These are phyloP conservation scores for Pseudodiploospora longispora DNA, from an alignment of 2,329 filamentous ascomycete species.

Conservation along the genomic window DNA sequence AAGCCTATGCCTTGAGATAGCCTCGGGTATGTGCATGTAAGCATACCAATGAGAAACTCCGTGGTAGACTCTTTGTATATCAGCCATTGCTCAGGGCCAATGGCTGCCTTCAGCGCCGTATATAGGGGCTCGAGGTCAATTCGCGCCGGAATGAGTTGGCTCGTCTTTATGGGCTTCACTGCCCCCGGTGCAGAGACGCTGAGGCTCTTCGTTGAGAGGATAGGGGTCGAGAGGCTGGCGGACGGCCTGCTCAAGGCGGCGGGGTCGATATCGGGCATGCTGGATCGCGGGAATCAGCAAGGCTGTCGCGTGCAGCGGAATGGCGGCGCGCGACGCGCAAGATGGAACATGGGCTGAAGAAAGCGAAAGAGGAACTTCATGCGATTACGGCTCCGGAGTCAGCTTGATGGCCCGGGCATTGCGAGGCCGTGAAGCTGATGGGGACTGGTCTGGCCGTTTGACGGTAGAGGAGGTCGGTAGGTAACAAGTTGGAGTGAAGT, in stretches of 20 bases:
- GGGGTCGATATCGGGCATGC: constrained; percentile 64
- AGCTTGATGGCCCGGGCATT: constrained; percentile 38
- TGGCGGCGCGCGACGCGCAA: constrained; percentile 37
- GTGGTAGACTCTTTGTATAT: constrained; percentile 55
- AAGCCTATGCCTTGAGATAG: no score
- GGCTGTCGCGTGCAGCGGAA: constrained; percentile 39
- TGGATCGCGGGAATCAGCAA: constrained; percentile 20
- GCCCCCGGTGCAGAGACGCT: constrained; percentile 41
- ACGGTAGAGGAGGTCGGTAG: constrained; percentile 18
- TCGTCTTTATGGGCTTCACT: constrained; percentile 49
- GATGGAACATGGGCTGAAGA: constrained; percentile 36
- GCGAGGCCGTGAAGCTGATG: constrained; percentile 34
- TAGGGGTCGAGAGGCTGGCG: constrained; percentile 49
- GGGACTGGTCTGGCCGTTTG: constrained; percentile 16
- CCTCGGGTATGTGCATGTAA: constrained; percentile 3
- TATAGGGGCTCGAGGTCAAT: constrained; percentile 62
- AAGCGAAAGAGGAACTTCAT: constrained; percentile 25
- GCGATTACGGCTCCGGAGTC: constrained; percentile 34
- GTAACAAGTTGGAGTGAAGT: constrained; percentile 22
- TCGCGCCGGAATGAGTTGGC: constrained; percentile 54
- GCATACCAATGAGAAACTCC: constrained; percentile 54
- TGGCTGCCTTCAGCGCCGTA: constrained; percentile 49
- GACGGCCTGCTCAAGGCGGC: constrained; percentile 58
- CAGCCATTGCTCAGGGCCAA: constrained; percentile 55
- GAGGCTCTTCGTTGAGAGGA: constrained; percentile 50